These are phyloP conservation scores for Neurospora africana DNA, from an alignment of 495 filamentous ascomycete genomes.

Conservation along the genomic window DNA sequence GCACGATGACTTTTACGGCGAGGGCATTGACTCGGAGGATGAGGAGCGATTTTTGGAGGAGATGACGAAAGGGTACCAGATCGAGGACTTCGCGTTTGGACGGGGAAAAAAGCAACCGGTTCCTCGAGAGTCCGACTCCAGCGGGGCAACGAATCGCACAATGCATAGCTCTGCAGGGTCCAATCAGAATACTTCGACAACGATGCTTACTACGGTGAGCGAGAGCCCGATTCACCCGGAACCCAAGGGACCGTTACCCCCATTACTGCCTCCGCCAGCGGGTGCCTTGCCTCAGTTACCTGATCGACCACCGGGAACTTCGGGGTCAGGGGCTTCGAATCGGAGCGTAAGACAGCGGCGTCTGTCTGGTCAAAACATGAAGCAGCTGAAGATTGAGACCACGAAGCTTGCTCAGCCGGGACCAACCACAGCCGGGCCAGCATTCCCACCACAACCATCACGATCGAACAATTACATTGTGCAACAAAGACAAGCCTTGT, in stretches of 20 bases:
- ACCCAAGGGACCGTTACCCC: constrained; percentile 24
- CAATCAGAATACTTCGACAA: constrained; percentile 63
- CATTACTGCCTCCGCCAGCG: constrained; percentile 31
- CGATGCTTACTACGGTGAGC: constrained; percentile 63
- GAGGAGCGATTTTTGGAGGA: constrained; percentile 89
- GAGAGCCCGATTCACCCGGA: constrained; percentile 40
- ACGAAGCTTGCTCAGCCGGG: constrained; percentile 30
- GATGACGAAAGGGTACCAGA: constrained; percentile 76
- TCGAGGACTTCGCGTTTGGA: constrained; percentile 81
- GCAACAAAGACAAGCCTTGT: constrained; percentile 36
- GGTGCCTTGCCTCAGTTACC: constrained; percentile 25
- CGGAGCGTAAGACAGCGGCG: constrained; percentile 66
- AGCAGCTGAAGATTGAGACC: constrained; percentile 87
- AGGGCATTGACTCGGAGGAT: constrained; percentile 77
- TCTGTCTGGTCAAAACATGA: constrained; percentile 66
- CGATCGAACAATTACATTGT: constrained; percentile 29
- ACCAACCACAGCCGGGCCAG: constrained; percentile 29
- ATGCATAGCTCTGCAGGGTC: constrained; percentile 83
- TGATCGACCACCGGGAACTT: constrained; percentile 11
- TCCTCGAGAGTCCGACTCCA: constrained; percentile 83
- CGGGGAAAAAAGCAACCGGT: constrained; percentile 62
- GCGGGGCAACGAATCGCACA: constrained; percentile 69
- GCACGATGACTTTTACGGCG: constrained; percentile 41
- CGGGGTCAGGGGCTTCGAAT: constrained; percentile 22
- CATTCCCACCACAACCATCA: constrained; percentile 35